phyloP scores from a whole-genome alignment of 2,329 filamentous ascomycete species.

The Microcyclospora tardicrescens region DNA sequence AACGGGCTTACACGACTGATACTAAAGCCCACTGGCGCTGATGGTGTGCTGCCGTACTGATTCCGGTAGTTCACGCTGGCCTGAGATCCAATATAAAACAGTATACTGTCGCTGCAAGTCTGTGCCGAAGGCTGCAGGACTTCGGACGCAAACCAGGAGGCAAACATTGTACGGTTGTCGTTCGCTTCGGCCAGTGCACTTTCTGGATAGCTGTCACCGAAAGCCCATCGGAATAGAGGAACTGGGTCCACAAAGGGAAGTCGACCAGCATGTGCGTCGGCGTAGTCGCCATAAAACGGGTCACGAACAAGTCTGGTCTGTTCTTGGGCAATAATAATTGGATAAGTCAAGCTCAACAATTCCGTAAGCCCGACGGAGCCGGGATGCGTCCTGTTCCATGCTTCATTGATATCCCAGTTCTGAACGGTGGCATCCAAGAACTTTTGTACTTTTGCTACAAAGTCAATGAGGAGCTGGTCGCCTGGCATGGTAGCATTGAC shows the following conservation, averaged over 20 bases:
- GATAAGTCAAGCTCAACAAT: constrained; percentile 34
- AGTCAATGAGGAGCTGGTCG: constrained; percentile 29
- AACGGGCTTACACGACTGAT: constrained; percentile 37
- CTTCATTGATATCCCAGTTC: constrained; percentile 24
- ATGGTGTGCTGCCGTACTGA: constrained; percentile 27
- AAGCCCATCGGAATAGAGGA: constrained; percentile 36
- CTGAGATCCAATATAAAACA: constrained; percentile 35
- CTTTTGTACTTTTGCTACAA: constrained; percentile 29
- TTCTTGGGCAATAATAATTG: constrained; percentile 35
- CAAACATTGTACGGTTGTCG: constrained; percentile 38
- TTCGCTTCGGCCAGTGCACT: constrained; percentile 31
- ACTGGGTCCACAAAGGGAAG: constrained; percentile 38
- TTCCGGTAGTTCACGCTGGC: constrained; percentile 34
- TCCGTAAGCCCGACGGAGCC: constrained; percentile 21
- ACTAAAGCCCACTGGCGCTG: constrained; percentile 38
- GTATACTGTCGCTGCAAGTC: constrained; percentile 37
- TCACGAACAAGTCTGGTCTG: constrained; percentile 34
- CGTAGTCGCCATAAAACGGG: constrained; percentile 40
- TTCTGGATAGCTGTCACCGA: constrained; percentile 29
- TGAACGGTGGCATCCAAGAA: constrained; percentile 30
- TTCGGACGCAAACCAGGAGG: constrained; percentile 35
- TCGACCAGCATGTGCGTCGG: constrained; percentile 31
- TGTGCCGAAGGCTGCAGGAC: constrained; percentile 30
- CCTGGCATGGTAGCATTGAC: constrained; percentile 23
- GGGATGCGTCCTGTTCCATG: constrained; percentile 25